Evolutionary conservation across 108 stramenopile genomes (phyloP).

Genomic region (Cylindrotheca closterium): DNA sequence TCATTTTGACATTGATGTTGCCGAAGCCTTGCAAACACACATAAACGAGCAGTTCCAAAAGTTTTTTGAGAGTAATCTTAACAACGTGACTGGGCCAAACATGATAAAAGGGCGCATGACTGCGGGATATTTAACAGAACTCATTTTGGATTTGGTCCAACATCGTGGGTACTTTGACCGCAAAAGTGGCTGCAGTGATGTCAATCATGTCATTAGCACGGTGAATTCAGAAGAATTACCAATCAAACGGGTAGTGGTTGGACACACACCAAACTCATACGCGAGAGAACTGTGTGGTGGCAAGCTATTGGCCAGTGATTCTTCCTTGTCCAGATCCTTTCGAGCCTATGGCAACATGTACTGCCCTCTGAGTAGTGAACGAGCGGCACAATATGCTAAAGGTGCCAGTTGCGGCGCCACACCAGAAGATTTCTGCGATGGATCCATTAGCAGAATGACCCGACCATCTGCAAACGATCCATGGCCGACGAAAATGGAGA

Average conservation of each 20-base stretch:
- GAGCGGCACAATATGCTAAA: background rate
- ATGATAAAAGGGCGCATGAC: background rate
- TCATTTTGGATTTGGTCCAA: background rate
- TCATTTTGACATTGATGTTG: background rate
- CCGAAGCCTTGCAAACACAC: background rate
- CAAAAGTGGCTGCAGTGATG: background rate
- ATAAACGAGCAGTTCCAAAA: background rate
- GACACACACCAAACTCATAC: slow-evolving; percentile 8
- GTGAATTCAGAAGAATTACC: background rate
- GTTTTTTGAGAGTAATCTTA: slow-evolving; percentile 6
- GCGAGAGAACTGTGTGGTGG: slow-evolving; percentile 11
- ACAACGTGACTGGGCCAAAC: slow-evolving; percentile 8
- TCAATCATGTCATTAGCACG: background rate
- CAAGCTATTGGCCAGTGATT: slow-evolving; percentile 14
- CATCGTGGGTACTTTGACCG: background rate
- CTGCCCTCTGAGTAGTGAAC: slow-evolving; percentile 2
- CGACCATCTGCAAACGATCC: background rate
- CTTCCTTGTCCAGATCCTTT: slow-evolving; percentile 10
- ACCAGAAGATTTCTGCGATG: background rate
- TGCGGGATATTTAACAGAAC: background rate
- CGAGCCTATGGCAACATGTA: slow-evolving; percentile 20
- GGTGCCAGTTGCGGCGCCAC: background rate
- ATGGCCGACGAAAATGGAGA: background rate
- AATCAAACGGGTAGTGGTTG: slow-evolving; percentile 10
- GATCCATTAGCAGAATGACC: background rate